Conservation (phyloP, 768 basidiomycete genomes). For the Serendipita sp. region DNA sequence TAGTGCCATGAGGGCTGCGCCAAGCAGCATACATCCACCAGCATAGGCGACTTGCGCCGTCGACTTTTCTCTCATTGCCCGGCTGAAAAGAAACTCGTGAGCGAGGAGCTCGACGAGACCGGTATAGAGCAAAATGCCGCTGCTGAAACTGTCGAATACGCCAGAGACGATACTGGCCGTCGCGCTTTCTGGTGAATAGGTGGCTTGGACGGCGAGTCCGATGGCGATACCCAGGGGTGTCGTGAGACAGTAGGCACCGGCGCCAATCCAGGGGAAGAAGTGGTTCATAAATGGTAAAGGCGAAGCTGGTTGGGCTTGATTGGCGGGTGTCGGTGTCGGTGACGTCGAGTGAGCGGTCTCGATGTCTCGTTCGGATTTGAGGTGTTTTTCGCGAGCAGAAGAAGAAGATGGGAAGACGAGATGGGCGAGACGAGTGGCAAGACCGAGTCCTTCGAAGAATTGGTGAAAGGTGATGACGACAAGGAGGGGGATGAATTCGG, state of each 20-base stretch:
- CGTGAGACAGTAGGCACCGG: constrained; percentile 52
- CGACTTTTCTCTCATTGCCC: constrained; percentile 62
- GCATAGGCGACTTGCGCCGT: constrained; percentile 55
- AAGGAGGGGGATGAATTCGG: constrained; percentile 70
- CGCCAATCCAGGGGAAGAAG: constrained; percentile 44
- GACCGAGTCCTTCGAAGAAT: constrained; percentile 85
- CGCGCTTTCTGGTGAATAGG: constrained; percentile 68
- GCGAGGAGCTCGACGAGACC: constrained; percentile 82
- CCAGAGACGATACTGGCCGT: constrained; percentile 74
- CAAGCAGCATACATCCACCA: constrained; percentile 60
- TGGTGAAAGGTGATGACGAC: constrained; percentile 41
- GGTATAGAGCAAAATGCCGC: constrained; percentile 80
- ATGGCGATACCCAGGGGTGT: constrained; percentile 81
- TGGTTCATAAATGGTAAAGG: constrained; percentile 34
- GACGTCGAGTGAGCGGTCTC: not conserved
- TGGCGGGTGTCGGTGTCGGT: not conserved
- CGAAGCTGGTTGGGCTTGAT: not conserved
- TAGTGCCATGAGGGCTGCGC: constrained; percentile 79
- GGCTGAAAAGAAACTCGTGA: constrained; percentile 87
- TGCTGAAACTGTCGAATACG: constrained; percentile 65
- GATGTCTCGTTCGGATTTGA: constrained; percentile 13
- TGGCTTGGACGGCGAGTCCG: constrained; percentile 56
- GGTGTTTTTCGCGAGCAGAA: constrained; percentile 13
- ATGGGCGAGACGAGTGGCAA: constrained; percentile 77
- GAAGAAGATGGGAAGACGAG: constrained; percentile 24